A percentile compares a stretch with the other conserved stretches of the same genome.
phyloP scores from a whole-genome alignment of 345 rosid genomes.

The Salix dunnii region DNA sequence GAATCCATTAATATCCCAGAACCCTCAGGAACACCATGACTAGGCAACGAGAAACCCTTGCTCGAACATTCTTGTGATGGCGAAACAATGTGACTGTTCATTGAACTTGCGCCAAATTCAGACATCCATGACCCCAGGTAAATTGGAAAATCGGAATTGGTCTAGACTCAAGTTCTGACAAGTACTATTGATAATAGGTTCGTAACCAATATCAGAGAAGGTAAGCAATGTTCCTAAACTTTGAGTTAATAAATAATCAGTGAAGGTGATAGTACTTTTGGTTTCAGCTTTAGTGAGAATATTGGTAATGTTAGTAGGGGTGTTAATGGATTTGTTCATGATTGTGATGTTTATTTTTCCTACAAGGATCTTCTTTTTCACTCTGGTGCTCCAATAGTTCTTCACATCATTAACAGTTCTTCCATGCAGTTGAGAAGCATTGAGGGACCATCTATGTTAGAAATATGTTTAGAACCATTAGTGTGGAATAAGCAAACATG shows the following conservation, averaged over 20 bases:
- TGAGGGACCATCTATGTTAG: slow-evolving; percentile 92
- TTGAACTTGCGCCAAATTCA: slow-evolving; percentile 4
- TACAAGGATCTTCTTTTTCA: slow-evolving; percentile 63
- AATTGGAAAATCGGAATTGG: slow-evolving; percentile 14
- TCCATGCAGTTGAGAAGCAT: slow-evolving; percentile 84
- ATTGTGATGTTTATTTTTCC: slow-evolving; percentile 25
- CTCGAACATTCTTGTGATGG: slow-evolving; percentile 25
- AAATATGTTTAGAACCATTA: no score
- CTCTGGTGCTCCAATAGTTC: slow-evolving; percentile 92
- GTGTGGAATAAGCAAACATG: no score
- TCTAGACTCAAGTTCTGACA: slow-evolving; percentile 8
- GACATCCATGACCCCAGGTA: slow-evolving; percentile 9
- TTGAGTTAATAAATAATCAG: slow-evolving; percentile 35
- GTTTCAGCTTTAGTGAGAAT: slow-evolving; percentile 9
- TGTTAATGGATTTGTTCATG: background rate
- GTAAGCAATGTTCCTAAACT: slow-evolving; percentile 21
- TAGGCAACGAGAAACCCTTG: slow-evolving; percentile 11
- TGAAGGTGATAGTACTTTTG: slow-evolving; percentile 16
- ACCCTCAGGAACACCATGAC: slow-evolving; percentile 5
- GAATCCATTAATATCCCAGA: background rate
- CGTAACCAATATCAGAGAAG: slow-evolving; percentile 12
- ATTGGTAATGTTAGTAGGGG: slow-evolving; percentile 1
- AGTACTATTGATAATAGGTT: background rate
- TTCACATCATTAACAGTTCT: slow-evolving; percentile 91
- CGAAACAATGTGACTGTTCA: slow-evolving; percentile 7